phyloP scores from a whole-genome alignment of 345 rosid genomes.

The Crucihimalaya himalaica region DNA sequence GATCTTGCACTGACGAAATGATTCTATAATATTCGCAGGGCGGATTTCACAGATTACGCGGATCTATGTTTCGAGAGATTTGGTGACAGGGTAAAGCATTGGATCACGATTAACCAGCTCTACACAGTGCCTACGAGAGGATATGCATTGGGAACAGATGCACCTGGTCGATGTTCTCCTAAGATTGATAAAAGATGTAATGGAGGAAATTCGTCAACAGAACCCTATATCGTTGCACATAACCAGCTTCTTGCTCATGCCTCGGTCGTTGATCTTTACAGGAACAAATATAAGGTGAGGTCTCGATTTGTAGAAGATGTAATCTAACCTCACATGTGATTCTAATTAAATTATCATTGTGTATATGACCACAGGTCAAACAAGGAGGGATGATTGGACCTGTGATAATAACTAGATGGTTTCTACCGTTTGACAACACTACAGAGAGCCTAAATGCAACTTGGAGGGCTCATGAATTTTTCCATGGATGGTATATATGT shows the following conservation, averaged over 20 bases:
- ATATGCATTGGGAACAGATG: conserved; percentile 36
- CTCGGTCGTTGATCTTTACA: conserved; percentile 7
- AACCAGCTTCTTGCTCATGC: conserved; percentile 40
- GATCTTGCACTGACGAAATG: neutral
- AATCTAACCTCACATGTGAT: neutral
- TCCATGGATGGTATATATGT: conserved; percentile 23
- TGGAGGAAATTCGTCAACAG: conserved; percentile 35
- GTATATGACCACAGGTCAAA: neutral
- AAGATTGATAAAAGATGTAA: conserved; percentile 14
- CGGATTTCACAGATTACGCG: conserved; percentile 43
- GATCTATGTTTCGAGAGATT: conserved; percentile 43
- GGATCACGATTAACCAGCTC: conserved; percentile 54
- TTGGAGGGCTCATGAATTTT: conserved; percentile 20
- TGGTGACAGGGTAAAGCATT: conserved; percentile 49
- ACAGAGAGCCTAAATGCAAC: neutral
- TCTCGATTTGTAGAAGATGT: neutral
- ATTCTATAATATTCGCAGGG: conserved; percentile 18
- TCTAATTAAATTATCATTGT: neutral
- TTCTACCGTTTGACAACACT: conserved; percentile 18
- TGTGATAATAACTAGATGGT: conserved; percentile 41
- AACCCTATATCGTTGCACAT: conserved; percentile 35
- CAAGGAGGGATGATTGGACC: conserved; percentile 35
- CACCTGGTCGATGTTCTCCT: conserved; percentile 51
- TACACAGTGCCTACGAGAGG: conserved; percentile 27
- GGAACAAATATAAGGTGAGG: conserved; percentile 27